Conservation (phyloP, 305 asterid genomes). For the Euphrasia arctica region DNA sequence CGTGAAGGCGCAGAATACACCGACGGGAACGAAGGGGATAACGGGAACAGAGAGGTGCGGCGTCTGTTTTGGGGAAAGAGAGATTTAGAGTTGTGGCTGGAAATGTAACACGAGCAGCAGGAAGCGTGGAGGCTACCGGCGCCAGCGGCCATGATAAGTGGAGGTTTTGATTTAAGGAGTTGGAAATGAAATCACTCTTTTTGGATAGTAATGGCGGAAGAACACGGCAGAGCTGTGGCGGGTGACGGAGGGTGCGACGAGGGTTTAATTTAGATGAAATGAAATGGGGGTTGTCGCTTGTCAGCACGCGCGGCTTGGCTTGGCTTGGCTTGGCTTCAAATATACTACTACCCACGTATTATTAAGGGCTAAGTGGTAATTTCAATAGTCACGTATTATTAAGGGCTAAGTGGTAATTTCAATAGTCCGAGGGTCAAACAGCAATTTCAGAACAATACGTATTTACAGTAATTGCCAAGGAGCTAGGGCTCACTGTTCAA, state of each 20-base stretch:
- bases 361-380: too few species aligned
- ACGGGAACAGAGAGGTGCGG: conserved; percentile 24
- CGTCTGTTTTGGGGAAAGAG: conserved; percentile 28
- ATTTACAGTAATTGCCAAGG: neutral
- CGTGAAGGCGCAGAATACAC: conserved; percentile 24
- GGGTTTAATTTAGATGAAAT: conserved; percentile 2
- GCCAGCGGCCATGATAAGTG: conserved; percentile 29
- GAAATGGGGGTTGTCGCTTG: neutral
- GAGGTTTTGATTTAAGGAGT: neutral
- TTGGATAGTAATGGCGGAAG: neutral
- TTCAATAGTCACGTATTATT: too few species aligned
- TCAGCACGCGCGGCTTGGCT: neutral
- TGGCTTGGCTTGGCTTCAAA: too few species aligned
- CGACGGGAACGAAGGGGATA: conserved; percentile 17
- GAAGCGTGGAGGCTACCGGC: conserved; percentile 30
- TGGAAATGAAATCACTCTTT: neutral
- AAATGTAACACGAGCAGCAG: conserved; percentile 29
- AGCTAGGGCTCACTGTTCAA: neutral
- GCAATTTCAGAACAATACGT: neutral
- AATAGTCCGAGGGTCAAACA: neutral
- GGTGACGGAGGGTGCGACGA: conserved; percentile 13
- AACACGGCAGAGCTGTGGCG: neutral
- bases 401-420: neutral
- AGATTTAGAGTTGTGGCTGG: conserved; percentile 16
- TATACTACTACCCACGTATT: too few species aligned